These are phyloP conservation scores for Penicillium fimorum DNA, from an alignment of 495 filamentous ascomycete genomes.

Conservation along the genomic window DNA sequence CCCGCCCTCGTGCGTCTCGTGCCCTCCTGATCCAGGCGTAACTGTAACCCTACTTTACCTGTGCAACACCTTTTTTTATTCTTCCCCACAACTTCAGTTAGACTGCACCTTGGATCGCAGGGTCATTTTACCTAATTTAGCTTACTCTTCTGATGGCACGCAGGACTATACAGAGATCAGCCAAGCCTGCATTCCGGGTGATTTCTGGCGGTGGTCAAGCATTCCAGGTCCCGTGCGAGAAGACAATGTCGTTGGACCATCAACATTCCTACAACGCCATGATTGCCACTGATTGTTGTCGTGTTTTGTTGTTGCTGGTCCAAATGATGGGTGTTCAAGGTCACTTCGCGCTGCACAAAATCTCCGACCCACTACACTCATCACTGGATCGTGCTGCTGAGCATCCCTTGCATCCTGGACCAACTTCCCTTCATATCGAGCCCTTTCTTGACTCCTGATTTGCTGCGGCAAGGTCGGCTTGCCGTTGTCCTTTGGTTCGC, in stretches of 20 bases:
- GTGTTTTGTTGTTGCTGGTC: conserved; percentile 27
- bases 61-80: conserved; percentile 12
- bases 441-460: conserved; percentile 45
- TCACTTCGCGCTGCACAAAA: conserved; percentile 37
- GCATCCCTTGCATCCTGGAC: conserved; percentile 43
- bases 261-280: conserved; percentile 40
- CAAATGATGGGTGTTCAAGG: conserved; percentile 19
- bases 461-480: conserved; percentile 38
- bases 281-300: conserved; percentile 28
- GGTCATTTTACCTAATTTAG: conserved; percentile 15
- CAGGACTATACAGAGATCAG: conserved; percentile 16
- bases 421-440: conserved; percentile 34
- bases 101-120: conserved; percentile 23
- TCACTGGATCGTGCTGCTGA: conserved; percentile 43
- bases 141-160: conserved; percentile 11
- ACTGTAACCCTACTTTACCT: conserved; percentile 20
- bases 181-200: conserved; percentile 39
- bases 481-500: conserved; percentile 25
- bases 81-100: conserved; percentile 15
- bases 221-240: conserved; percentile 30
- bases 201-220: conserved; percentile 20
- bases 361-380: conserved; percentile 42
- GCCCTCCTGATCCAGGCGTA: conserved; percentile 22
- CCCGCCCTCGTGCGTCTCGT: conserved; percentile 27
- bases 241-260: conserved; percentile 25